Evolutionary conservation across 2,329 filamentous ascomycete species (phyloP), one percentile per base, ranked within the genome.

Genomic region (Neonectria hederae): DNA sequence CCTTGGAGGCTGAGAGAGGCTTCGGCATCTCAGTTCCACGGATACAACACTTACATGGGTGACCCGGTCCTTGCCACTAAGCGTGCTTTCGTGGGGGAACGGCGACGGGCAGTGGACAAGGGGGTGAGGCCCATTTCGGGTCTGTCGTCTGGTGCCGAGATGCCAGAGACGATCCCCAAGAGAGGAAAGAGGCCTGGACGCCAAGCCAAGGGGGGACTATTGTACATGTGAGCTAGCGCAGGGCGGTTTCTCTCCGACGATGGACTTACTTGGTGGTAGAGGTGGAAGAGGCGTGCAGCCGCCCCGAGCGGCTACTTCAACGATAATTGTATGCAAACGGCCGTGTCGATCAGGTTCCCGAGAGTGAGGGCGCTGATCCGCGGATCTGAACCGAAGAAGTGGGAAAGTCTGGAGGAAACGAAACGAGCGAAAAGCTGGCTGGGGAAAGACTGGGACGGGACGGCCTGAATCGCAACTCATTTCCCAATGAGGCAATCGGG

Each of bases 401-500:
- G 28, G 14, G 14, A 35, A 38, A 38, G 32, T 7, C 4, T 13
- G 5, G 32, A 2, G 11, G 32, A 38, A 38, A 17, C 32, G 26
- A 49, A 49, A 49, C 26, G 19, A 49, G 19, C 10, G 24, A 17
- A 28, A n/a, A 4, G 46, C 8, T 22, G 45, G 46, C 2, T 49
- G 13, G 4, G 26, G 26, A 28, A n/a, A 17, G n/a, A 21, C 10
- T 10, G 6, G 14, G n/a, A 43, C 10, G 40, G 40, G 40, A n/a
- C n/a, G 40, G 17, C 19, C 3, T 21, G 21, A 46, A 28, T 48
- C 30, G 45, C 26, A 55, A 7, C 17, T 64, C 52, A 57, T 60
- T 64, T 51, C 56, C 53, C 54, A 49, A 54, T 48, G 13, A 5
- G 46, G 62, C 13, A 62, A 58, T 21, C n/a, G 32, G 55, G 38